Evolutionary conservation across 495 filamentous ascomycete species (phyloP), one percentile per base, ranked within the genome.

Genomic region (Hypoxylon perforatum): DNA sequence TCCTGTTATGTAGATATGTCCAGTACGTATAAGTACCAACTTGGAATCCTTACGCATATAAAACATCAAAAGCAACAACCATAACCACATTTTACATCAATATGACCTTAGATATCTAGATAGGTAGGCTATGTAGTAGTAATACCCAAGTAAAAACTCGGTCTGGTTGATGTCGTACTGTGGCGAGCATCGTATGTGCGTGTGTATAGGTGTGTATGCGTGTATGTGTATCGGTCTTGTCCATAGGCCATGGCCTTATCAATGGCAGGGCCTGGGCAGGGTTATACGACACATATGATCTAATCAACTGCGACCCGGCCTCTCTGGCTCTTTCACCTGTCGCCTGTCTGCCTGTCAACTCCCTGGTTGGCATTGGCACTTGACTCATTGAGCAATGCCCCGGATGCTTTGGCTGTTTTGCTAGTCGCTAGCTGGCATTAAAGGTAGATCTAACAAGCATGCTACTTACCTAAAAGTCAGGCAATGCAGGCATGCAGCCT

Each of bases 221-320:
- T 3, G 25, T 28, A n/a, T n/a, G 25, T 28, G 25, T 28, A 28
- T 28, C 25, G 25, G 25, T 28, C 25, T n/a, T n/a, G n/a, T n/a
- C n/a, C n/a, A n/a, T n/a, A n/a, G n/a, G n/a, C n/a, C 25, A 45
- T 61, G 53, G 65, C 19, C 59, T 69, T 64, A 64, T 69, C 66
- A 42, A 28, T 46, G 46, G 17, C 23, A 23, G 54, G n/a, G n/a
- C n/a, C n/a, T n/a, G n/a, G n/a, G 42, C 55, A 63, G 49, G 60
- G 66, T 57, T 53, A 30, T 46, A 53, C 51, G 56, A 44, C n/a
- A n/a, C n/a, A 48, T 50, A 63, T 68, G 25, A 57, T 39, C 53
- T 53, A 61, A 54, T 66, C 50, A 51, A 59, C 25, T n/a, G 11
- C 46, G 12, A 45, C 28, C 28, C 33, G 8, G 14, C 19, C 17